Conservation (phyloP, 148 eudicot species). For the Rhododendron simsii region DNA sequence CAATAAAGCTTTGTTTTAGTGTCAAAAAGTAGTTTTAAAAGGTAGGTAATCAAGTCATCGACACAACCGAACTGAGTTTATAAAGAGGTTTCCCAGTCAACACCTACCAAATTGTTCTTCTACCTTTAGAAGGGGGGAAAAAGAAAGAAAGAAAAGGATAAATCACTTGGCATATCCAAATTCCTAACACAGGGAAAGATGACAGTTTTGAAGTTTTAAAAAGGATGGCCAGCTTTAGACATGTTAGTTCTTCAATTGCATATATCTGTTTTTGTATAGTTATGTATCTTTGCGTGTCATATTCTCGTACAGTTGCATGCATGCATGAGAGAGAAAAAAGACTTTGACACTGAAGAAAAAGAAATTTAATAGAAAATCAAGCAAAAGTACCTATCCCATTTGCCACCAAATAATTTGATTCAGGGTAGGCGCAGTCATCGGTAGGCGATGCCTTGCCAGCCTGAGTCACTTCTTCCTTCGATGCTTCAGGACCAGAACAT, state of each 20-base stretch:
- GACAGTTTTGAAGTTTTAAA: background rate
- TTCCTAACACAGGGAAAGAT: background rate
- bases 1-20: background rate
- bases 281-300: background rate
- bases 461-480: slow-evolving; percentile 96
- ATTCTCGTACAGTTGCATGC: background rate
- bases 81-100: background rate
- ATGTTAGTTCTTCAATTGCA: background rate
- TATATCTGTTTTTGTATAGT: background rate
- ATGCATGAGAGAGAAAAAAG: background rate
- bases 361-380: background rate
- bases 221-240: background rate
- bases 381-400: slow-evolving; percentile 53
- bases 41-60: background rate
- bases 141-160: background rate
- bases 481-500: slow-evolving; percentile 82
- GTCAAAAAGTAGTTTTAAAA: background rate
- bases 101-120: background rate
- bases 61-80: background rate
- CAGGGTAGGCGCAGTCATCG: slow-evolving; percentile 60
- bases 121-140: background rate
- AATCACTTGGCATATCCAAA: background rate
- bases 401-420: slow-evolving; percentile 54
- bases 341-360: background rate
- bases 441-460: slow-evolving; percentile 60